phyloP scores from a whole-genome alignment of 495 filamentous ascomycete species.

The Apodospora peruviana region DNA sequence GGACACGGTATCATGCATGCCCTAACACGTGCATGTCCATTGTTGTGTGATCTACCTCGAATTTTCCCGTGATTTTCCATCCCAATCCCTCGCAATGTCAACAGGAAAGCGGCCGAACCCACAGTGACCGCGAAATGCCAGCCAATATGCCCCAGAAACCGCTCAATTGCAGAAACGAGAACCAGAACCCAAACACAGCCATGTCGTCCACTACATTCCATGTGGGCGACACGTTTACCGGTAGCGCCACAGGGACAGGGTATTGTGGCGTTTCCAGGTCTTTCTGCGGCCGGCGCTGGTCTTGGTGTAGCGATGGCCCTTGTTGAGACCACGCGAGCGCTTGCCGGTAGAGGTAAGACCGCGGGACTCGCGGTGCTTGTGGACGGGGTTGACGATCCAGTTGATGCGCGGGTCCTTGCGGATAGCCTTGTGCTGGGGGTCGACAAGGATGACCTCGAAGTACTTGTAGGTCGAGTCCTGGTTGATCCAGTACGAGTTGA shows the following conservation, averaged over 20 bases:
- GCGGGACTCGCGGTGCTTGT: constrained; percentile 99
- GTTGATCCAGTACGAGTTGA: constrained; percentile 99
- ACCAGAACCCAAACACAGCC: constrained; percentile 19
- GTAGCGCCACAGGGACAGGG: constrained; percentile 89
- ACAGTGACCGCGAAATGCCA: constrained; percentile 6
- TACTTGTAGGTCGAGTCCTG: constrained; percentile 99
- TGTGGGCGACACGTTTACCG: constrained; percentile 34
- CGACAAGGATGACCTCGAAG: constrained; percentile 99
- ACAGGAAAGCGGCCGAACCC: constrained; percentile 2
- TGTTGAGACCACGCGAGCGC: constrained; percentile 97
- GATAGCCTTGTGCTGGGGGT: constrained; percentile 99
- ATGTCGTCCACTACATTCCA: constrained; percentile 8
- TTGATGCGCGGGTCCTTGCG: constrained; percentile 98
- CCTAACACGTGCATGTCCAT: constrained; percentile 18
- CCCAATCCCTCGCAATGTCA: constrained; percentile 15
- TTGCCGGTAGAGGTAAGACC: constrained; percentile 97
- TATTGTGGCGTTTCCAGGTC: constrained; percentile 99
- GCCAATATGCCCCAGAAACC: constrained; percentile 12
- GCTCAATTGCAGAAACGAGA: constrained; percentile 12
- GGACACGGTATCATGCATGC: constrained; percentile 14
- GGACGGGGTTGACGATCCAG: constrained; percentile 99
- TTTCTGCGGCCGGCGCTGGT: constrained; percentile 90
- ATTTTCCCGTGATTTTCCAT: constrained; percentile 4
- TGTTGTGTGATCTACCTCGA: constrained; percentile 17
- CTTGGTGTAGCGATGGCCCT: constrained; percentile 98